phyloP scores from a whole-genome alignment of 805 yeast species.

The Saturnispora silvae region DNA sequence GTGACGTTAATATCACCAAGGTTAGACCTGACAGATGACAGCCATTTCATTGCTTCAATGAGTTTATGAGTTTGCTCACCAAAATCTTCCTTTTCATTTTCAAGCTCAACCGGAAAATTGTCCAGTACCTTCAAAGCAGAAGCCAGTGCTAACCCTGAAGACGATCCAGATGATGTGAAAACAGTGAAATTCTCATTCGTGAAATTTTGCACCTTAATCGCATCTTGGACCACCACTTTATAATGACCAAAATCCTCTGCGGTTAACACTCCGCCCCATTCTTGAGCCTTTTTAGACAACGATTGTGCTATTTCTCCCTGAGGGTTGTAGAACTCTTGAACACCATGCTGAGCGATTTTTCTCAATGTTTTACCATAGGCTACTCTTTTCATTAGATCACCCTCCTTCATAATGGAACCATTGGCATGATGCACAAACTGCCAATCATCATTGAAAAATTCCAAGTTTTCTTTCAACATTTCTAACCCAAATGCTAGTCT shows the following conservation, averaged over 20 bases:
- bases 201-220: conserved; percentile 31
- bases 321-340: conserved; percentile 76
- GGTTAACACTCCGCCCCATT: conserved; percentile 58
- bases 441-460: conserved; percentile 39
- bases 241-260: conserved; percentile 59
- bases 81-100: conserved; percentile 32
- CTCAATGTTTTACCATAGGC: conserved; percentile 57
- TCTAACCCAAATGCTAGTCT: conserved; percentile 34
- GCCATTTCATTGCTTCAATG: conserved; percentile 88
- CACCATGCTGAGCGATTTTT: conserved; percentile 65
- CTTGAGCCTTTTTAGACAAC: conserved; percentile 39
- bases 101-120: conserved; percentile 20
- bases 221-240: conserved; percentile 36
- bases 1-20: conserved; percentile 53
- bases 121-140: conserved; percentile 55
- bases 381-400: conserved; percentile 54
- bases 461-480: conserved; percentile 25
- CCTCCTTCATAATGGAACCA: conserved; percentile 30
- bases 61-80: conserved; percentile 54
- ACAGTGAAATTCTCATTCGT: conserved; percentile 25
- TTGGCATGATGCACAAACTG: conserved; percentile 35
- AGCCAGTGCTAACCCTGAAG: conserved; percentile 74
- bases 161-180: conserved; percentile 58
- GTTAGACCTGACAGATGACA: conserved; percentile 76
- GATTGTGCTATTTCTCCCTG: conserved; percentile 59